Base-by-base conservation (phyloP, 2,329 filamentous ascomycete species). In the Diaporthe ampelina region DNA sequence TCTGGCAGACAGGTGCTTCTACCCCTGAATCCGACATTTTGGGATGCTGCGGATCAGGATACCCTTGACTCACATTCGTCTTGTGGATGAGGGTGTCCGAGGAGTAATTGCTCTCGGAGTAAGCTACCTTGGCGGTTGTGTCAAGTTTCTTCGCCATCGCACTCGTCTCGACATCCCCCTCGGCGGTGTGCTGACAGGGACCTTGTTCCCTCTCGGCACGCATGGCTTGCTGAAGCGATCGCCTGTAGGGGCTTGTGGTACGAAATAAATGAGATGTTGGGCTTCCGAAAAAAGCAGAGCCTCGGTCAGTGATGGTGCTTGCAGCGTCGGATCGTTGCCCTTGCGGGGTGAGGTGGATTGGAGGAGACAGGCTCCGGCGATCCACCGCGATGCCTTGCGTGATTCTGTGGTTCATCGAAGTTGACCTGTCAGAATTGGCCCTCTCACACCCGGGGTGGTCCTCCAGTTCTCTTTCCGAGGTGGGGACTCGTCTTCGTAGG, bases 171-270 rank as follows among this genome's bases (percentile, higher is more conserved):
- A 15, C 69, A 37, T 68, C 72, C 72, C 54, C 68, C 50, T 21
- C 24, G 11, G 21, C 32, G 26, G 70, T n/a, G 37, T 52, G 59
- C 40, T 69, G 68, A 13, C 61, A 45, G 6, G 13, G 35, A 57
- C 7, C 26, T 32, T 45, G 35, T 58, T 43, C 76, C 21, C 80
- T 79, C 10, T 84, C 78, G 21, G 82, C 82, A 10, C 82, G 81
- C 77, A 89, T 89, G 1, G 81, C 86, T 67, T 85, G 84, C 58
- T 84, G 85, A 43, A 91, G 78, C 3, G 86, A 87, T 35, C 86
- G 86, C 4, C 89, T 86, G 76, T 88, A 92, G 0, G 89, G 89
- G 71, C 89, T 91, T 35, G 85, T 82, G 0, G 88, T 88, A 37
- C 88, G 85, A 75, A 91, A 90, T 0, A 90, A 80, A 74, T 89